Evolutionary conservation across 495 filamentous ascomycete genomes (phyloP), one percentile per base, ranked within the genome.

Genomic region (Talaromyces stipitatus): DNA sequence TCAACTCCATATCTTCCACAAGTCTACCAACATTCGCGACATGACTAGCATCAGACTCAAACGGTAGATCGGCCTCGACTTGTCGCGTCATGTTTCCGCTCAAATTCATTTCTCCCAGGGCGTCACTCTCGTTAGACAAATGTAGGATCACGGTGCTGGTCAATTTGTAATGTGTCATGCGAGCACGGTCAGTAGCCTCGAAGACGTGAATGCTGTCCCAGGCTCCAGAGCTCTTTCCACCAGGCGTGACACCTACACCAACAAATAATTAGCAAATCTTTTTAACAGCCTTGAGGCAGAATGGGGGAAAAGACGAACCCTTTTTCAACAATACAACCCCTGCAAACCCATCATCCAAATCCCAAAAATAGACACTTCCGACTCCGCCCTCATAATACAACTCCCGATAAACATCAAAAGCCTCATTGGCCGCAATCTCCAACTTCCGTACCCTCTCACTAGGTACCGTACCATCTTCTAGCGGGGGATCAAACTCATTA

Each of bases 181-280:
- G 89, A 43, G 86, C 89, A 59, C 91, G 87, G 71, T 97, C 92
- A 63, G 84, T 88, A 32, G 91, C 89, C 67, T 99, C 94, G 72
- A 99, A 96, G 57, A 99, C 94, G 75, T 99, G 94, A 71, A 99
- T 97, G 62, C 89, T 94, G 70, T 99, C 95, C 94, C 94, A 99
- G 57, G 86, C 85, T 47, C 94, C 92, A 36, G 87, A 82, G 66
- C 80, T 85, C 71, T 85, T 87, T 63, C 80, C 79, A 53, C 83
- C 81, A 23, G 87, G 84, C 5, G 83, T 80, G 36, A 84, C 83
- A 58, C 78, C 80, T 85, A 53, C 20, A 43, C 12, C 12, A 58
- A 18, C 26, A n/a, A 32, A 26, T 9, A 41, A 16, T 16, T 16
- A 41, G 16, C 33, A 41, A 36, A 0, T 8, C 58, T 45, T 61